Conservation (phyloP, 139 green algal species). For the Diplosphaera chodatii region DNA sequence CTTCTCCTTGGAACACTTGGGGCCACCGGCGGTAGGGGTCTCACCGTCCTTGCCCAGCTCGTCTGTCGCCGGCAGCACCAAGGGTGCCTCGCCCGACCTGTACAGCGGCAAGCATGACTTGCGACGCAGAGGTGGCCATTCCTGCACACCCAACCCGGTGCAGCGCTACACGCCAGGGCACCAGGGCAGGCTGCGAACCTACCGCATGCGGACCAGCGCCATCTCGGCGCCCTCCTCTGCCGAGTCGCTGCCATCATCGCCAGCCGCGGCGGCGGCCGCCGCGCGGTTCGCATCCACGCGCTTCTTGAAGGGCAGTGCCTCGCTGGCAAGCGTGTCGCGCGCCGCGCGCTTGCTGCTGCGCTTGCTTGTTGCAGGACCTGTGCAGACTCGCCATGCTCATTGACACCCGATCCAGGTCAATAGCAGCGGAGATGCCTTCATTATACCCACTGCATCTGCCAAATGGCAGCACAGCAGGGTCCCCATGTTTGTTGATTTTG, state of each 20-base stretch:
- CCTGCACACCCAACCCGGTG: no score
- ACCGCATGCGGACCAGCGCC: neutral
- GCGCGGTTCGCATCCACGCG: neutral
- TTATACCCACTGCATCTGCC: no score
- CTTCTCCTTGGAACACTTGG: slow-evolving; percentile 15
- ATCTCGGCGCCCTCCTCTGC: neutral
- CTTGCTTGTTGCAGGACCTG: neutral
- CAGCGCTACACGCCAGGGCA: no score
- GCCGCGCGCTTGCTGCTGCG: neutral
- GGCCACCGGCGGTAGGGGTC: slow-evolving; percentile 9
- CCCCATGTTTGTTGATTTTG: no score
- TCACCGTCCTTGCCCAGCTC: slow-evolving; percentile 15
- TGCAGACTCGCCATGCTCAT: no score
- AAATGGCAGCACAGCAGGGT: no score
- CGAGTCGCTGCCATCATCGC: neutral
- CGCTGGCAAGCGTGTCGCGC: neutral
- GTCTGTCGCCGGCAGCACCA: neutral
- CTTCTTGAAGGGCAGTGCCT: neutral
- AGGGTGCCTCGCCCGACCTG: neutral
- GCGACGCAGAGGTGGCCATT: no score
- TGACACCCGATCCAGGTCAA: no score
- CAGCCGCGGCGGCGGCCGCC: neutral
- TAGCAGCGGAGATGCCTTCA: no score
- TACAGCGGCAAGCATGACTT: no score
- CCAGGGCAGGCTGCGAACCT: no score